Evolutionary conservation across 495 filamentous ascomycete species (phyloP).

Genomic region (Neurospora sp.): DNA sequence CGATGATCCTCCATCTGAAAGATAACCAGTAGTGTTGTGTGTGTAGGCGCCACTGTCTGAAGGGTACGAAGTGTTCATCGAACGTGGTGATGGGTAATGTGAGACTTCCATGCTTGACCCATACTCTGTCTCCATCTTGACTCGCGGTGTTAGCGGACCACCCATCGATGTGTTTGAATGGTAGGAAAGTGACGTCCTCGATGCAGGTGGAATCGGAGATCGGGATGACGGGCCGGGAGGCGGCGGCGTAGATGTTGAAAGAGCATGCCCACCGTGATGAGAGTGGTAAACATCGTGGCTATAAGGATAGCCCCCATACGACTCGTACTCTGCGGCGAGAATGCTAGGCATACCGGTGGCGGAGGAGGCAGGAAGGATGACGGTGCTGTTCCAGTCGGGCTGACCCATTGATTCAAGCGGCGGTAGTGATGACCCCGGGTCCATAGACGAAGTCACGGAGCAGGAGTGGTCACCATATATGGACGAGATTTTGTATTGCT

Average conservation of each 20-base stretch:
- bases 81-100: slow-evolving; percentile 39
- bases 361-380: slow-evolving; percentile 30
- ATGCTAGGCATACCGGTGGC: slow-evolving; percentile 36
- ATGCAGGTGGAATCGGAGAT: slow-evolving; percentile 25
- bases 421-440: slow-evolving; percentile 30
- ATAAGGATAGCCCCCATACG: slow-evolving; percentile 39
- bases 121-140: slow-evolving; percentile 45
- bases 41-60: slow-evolving; percentile 28
- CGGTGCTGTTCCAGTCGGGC: slow-evolving; percentile 29
- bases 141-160: slow-evolving; percentile 29
- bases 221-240: slow-evolving; percentile 30
- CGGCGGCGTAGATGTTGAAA: slow-evolving; percentile 31
- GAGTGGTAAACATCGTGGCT: slow-evolving; percentile 39
- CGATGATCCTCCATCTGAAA: slow-evolving; percentile 36
- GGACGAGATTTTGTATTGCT: slow-evolving; percentile 37
- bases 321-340: slow-evolving; percentile 41
- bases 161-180: slow-evolving; percentile 24
- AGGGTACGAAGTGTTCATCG: slow-evolving; percentile 30
- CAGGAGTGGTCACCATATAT: slow-evolving; percentile 34
- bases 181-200: slow-evolving; percentile 27
- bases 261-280: slow-evolving; percentile 32
- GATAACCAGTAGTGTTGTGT: slow-evolving; percentile 33
- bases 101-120: slow-evolving; percentile 28
- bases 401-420: slow-evolving; percentile 34
- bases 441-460: slow-evolving; percentile 27